Evolutionary conservation across 164 flowering plant species (phyloP).

Genomic region (Cinnamomum chago): DNA sequence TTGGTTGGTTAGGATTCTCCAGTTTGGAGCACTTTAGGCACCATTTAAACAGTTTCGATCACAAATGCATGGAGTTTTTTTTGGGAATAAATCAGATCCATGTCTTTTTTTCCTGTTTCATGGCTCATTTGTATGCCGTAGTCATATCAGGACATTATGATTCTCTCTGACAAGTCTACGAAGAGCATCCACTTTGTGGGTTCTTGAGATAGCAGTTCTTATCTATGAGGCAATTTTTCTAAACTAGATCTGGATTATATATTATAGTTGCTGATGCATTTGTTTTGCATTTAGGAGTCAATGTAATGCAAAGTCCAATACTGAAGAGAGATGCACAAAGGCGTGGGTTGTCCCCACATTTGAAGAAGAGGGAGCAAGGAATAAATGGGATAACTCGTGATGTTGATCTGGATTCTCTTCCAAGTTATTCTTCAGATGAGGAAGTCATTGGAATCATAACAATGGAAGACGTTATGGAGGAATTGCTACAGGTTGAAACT

Average conservation of each 20-base stretch:
- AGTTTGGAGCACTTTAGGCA: background rate
- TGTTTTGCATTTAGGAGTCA: constrained; percentile 5
- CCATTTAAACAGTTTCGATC: background rate
- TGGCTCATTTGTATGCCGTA: background rate
- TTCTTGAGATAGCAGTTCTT: background rate
- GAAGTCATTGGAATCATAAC: constrained; percentile 71
- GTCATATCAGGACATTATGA: background rate
- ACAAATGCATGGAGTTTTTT: background rate
- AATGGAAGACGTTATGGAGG: constrained; percentile 66
- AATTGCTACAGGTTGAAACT: constrained; percentile 39
- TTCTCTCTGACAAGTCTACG: background rate
- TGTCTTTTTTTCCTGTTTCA: background rate
- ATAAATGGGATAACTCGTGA: constrained; percentile 7
- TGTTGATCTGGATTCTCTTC: constrained; percentile 20
- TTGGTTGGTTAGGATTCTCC: background rate
- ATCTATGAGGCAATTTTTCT: constrained; percentile 2
- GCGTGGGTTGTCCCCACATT: constrained; percentile 8
- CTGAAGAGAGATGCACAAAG: background rate
- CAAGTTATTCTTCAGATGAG: constrained; percentile 25
- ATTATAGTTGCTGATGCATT: constrained; percentile 8
- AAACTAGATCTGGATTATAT: constrained; percentile 3
- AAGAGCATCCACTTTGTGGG: background rate
- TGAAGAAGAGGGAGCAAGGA: constrained; percentile 16
- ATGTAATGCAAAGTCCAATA: constrained; percentile 11
- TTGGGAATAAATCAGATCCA: background rate